These are phyloP conservation scores for Euphorbia peplus DNA, from an alignment of 345 rosid genomes.

Conservation along the genomic window DNA sequence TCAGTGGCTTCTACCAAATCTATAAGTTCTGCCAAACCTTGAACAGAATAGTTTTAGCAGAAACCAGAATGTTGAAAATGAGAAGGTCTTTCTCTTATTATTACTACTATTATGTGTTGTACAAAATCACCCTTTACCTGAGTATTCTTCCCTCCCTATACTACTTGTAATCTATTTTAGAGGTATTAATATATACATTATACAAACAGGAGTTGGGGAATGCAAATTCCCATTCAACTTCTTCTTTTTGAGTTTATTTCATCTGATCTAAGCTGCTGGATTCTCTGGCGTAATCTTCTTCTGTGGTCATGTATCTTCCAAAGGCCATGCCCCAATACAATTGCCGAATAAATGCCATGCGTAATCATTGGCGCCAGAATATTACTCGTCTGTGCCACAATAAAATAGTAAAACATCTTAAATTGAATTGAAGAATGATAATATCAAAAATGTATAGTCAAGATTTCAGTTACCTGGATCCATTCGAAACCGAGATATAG, in stretches of 20 bases:
- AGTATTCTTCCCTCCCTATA: neutral
- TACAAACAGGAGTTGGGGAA: neutral
- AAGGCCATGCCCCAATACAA: constrained; percentile 82
- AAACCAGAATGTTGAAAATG: too few species aligned
- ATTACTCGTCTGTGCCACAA: constrained; percentile 61
- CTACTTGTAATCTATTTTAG: neutral
- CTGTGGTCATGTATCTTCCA: constrained; percentile 91
- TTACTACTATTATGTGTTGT: too few species aligned
- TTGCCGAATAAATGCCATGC: constrained; percentile 83
- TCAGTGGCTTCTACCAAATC: too few species aligned
- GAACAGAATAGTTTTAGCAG: too few species aligned
- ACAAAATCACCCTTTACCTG: too few species aligned
- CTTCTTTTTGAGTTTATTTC: constrained; percentile 26
- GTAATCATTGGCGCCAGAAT: constrained; percentile 85
- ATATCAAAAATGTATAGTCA: neutral
- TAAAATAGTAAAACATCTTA: neutral
- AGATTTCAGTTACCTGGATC: constrained; percentile 58
- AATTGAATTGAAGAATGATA: neutral
- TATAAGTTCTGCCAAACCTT: too few species aligned
- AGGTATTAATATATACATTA: neutral
- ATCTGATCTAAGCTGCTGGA: constrained; percentile 54
- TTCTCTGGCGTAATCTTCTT: constrained; percentile 65
- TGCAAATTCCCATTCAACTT: neutral
- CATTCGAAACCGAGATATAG: constrained; percentile 93
- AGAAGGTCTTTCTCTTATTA: too few species aligned